Base-by-base conservation (phyloP, 176 grass and related monocot species). In the Avena sativa region DNA sequence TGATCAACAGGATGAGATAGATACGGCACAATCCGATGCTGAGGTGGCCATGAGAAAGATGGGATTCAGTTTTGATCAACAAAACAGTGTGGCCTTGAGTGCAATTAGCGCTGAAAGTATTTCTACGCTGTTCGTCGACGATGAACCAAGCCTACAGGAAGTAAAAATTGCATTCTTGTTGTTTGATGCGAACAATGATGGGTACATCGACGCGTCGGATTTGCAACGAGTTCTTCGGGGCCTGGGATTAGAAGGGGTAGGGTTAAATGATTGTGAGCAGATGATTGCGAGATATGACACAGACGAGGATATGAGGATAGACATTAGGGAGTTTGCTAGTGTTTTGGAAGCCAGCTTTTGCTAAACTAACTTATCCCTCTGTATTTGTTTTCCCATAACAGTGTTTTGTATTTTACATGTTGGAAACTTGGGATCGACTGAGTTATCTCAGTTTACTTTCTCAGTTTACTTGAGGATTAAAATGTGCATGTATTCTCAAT, bases 61-160 rank as follows among this genome's bases (percentile, higher is more conserved):
- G 19, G 91, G 91, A 4, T 13, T 92, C 5, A 26, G 16, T 47
- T 50, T 84, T 74, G 67, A 84, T 40, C 80, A 80, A 56, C 36
- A 62, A 28, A 38, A 28, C 16, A 50, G 55, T 5, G 46, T 12
- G 23, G 6, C 2, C 81, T 81, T 34, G 68, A 79, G 62, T 77
- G 10, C 2, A 50, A 83, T 58, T 34, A 49, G 62, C 8, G 17
- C 23, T 57, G 82, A 87, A 47, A 79, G 66, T 26, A 78, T 95
- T 1, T 19, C 79, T 16, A 47, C 12, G 12, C 25, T 98, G 65
- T 98, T 98, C 67, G 49, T 85, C 0, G 85, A 93, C 1, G 84
- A 92, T 4, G 95, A 98, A 12, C 95, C 95, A 21, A 98, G 95
- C 67, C 79, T 98, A 72, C 80, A 87, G 43, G 95, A 98, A 84